phyloP scores from a whole-genome alignment of 371 early-diverging fungal genomes.

The Homolaphlyctis polyrhiza region DNA sequence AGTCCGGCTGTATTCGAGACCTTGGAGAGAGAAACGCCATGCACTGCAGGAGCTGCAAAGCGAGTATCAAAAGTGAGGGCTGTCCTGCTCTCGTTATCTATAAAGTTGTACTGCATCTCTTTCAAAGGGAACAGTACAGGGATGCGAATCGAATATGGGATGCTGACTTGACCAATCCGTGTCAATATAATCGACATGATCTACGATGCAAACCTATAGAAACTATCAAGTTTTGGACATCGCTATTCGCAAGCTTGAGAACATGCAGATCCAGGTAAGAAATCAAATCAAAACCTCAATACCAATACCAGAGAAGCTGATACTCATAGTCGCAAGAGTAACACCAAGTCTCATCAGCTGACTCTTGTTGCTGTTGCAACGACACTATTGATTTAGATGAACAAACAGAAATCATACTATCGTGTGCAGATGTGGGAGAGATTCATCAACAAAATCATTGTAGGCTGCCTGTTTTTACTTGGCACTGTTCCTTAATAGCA shows the following conservation, averaged over 20 bases:
- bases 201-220: slow-evolving; percentile 5
- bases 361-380: too few relatives aligned
- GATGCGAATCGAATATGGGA: too few relatives aligned
- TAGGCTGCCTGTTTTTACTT: too few relatives aligned
- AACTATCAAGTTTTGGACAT: slow-evolving; percentile 41
- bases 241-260: slow-evolving; percentile 43
- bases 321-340: too few relatives aligned
- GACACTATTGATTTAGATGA: too few relatives aligned
- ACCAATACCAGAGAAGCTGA: too few relatives aligned
- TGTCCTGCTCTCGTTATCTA: too few relatives aligned
- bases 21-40: slow-evolving; percentile 32
- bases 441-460: slow-evolving; percentile 22
- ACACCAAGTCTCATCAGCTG: too few relatives aligned
- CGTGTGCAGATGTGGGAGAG: slow-evolving; percentile 27
- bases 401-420: background rate
- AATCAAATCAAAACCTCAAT: too few relatives aligned
- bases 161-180: too few relatives aligned
- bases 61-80: slow-evolving; percentile 32
- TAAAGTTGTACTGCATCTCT: background rate
- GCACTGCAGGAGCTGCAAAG: slow-evolving; percentile 37
- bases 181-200: background rate
- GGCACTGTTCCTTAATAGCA: too few relatives aligned
- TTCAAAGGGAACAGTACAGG: too few relatives aligned
- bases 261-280: slow-evolving; percentile 22
- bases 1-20: slow-evolving; percentile 37